Percentiles rank a stretch among this genome's conserved stretches.
phyloP scores from a whole-genome alignment of 208 protist genomes.

The Trypanosoma melophagium region DNA sequence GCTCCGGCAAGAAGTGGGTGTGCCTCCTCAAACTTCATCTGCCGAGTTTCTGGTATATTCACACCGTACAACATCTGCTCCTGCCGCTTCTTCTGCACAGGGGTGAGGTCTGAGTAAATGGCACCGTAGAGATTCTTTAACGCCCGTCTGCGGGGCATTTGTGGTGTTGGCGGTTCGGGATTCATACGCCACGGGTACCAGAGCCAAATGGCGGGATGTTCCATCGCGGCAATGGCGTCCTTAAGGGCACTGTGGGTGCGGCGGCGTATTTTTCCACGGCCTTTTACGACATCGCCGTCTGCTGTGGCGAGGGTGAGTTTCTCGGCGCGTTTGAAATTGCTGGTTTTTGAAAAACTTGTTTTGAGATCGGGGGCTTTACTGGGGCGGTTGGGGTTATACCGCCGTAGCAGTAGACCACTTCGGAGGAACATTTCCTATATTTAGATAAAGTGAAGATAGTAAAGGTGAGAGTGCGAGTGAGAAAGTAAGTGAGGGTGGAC shows the following conservation, averaged over 20 bases:
- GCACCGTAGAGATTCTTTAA: conserved; percentile 91
- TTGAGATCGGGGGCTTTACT: conserved; percentile 70
- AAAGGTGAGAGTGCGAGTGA: neutral
- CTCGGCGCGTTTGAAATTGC: conserved; percentile 79
- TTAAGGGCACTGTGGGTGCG: conserved; percentile 85
- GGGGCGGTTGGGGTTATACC: conserved; percentile 42
- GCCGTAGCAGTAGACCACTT: conserved; percentile 37
- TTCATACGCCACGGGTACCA: conserved; percentile 94
- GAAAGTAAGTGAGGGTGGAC: too few relatives aligned
- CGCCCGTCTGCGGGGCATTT: conserved; percentile 84
- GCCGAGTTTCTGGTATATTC: conserved; percentile 75
- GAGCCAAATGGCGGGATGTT: conserved; percentile 90
- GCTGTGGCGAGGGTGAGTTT: conserved; percentile 69
- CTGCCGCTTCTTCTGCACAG: conserved; percentile 87
- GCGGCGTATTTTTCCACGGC: conserved; percentile 74
- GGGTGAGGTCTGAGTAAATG: conserved; percentile 75
- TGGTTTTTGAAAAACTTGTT: conserved; percentile 76
- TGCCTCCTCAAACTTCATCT: conserved; percentile 78
- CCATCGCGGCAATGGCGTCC: conserved; percentile 79
- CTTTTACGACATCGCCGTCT: conserved; percentile 83
- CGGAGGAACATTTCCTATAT: conserved; percentile 55
- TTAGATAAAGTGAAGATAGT: neutral
- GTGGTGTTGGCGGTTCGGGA: conserved; percentile 86
- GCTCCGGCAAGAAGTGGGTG: conserved; percentile 84
- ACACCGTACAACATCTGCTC: conserved; percentile 89